These are phyloP conservation scores for Calonectria ilicicola DNA, from an alignment of 2,329 filamentous ascomycete genomes.

Conservation along the genomic window DNA sequence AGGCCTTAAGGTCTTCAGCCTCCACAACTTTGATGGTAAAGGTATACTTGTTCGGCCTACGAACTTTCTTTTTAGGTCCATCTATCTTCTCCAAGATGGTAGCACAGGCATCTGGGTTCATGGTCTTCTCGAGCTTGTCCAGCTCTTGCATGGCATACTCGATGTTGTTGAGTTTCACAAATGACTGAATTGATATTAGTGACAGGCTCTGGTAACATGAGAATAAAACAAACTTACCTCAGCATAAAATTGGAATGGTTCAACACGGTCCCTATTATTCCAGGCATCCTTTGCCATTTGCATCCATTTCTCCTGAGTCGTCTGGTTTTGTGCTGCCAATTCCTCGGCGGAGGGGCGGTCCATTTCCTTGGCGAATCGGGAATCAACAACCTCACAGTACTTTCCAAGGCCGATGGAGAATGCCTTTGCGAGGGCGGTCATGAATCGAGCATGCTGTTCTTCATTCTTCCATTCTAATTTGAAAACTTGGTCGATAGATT, in stretches of 20 bases:
- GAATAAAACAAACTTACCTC: conserved; percentile 74
- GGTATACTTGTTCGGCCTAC: conserved; percentile 87
- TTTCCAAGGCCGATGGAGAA: conserved; percentile 85
- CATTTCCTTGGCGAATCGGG: conserved; percentile 91
- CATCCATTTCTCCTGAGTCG: conserved; percentile 92
- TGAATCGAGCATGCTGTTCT: conserved; percentile 94
- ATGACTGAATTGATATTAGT: conserved; percentile 71
- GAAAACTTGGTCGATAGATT: conserved; percentile 88
- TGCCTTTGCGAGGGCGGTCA: conserved; percentile 90
- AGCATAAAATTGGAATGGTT: conserved; percentile 96
- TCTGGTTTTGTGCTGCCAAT: conserved; percentile 80
- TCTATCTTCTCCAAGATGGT: conserved; percentile 81
- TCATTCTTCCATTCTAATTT: conserved; percentile 93
- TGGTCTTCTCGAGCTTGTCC: conserved; percentile 87
- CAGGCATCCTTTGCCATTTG: conserved; percentile 94
- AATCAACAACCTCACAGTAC: conserved; percentile 93
- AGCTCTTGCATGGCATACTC: conserved; percentile 94
- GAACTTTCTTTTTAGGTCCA: conserved; percentile 73
- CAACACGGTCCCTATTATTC: conserved; percentile 90
- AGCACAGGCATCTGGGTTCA: conserved; percentile 93
- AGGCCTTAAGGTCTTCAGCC: conserved; percentile 97
- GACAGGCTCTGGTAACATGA: background rate
- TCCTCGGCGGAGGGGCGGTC: conserved; percentile 91
- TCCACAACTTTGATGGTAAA: conserved; percentile 99
- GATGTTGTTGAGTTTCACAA: conserved; percentile 98